Percentiles rank a stretch among this genome's conserved stretches.
Conservation (phyloP, 768 basidiomycete genomes). For the Leucogyrophana mollusca region DNA sequence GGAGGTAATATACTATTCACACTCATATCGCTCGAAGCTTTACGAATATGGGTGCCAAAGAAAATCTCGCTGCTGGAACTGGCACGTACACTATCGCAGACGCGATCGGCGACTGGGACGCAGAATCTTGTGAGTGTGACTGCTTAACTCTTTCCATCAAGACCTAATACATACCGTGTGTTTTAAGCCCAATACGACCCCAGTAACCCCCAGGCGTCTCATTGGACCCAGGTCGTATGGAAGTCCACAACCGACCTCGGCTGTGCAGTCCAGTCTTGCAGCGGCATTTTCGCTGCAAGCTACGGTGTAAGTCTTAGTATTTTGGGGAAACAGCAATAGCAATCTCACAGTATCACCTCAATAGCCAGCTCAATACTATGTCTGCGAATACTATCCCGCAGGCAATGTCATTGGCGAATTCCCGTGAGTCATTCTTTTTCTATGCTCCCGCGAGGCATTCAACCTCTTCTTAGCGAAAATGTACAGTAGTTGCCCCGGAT, state of each 20-base stretch:
- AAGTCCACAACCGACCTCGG: slow-evolving; percentile 63
- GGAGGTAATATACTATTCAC: slow-evolving; percentile 46
- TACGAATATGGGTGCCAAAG: slow-evolving; percentile 29
- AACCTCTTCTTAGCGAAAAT: slow-evolving; percentile 1
- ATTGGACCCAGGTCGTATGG: slow-evolving; percentile 81
- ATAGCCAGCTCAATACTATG: slow-evolving; percentile 57
- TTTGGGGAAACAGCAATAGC: neutral
- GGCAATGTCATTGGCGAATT: slow-evolving; percentile 69
- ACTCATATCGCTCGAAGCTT: neutral
- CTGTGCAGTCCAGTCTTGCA: slow-evolving; percentile 57
- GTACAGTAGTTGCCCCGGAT: no score
- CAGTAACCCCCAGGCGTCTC: slow-evolving; percentile 55
- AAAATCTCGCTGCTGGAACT: slow-evolving; percentile 77
- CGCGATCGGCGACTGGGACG: slow-evolving; percentile 62
- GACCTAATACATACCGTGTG: neutral
- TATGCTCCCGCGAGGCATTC: no score
- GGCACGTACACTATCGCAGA: slow-evolving; percentile 48
- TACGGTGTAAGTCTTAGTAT: slow-evolving; percentile 46
- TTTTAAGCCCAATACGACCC: slow-evolving; percentile 54
- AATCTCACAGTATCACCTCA: slow-evolving; percentile 6
- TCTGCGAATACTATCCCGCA: slow-evolving; percentile 66
- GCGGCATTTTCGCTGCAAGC: slow-evolving; percentile 53
- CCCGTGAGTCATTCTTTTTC: slow-evolving; percentile 40
- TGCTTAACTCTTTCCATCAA: neutral
- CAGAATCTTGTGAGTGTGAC: slow-evolving; percentile 58